phyloP scores from a whole-genome alignment of 176 grass and related monocot genomes.

The Cymbopogon citratus region DNA sequence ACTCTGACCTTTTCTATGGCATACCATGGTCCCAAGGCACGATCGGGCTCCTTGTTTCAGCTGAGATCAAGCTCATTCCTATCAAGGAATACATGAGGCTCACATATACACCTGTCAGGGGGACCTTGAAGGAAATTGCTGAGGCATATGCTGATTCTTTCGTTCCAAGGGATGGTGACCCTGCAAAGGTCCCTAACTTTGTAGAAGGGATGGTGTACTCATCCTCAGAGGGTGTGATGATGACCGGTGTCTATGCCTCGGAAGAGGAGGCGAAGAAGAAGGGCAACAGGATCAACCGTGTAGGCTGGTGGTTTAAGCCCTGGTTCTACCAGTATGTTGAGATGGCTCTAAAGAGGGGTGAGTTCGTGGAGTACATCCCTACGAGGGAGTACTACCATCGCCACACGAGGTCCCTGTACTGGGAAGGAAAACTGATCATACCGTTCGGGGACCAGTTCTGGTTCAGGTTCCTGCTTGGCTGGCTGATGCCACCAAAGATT shows the following conservation, averaged over 20 bases:
- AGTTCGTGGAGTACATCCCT: conserved; percentile 93
- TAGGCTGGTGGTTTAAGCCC: conserved; percentile 93
- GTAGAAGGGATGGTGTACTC: conserved; percentile 85
- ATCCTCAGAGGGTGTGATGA: conserved; percentile 66
- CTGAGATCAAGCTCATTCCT: conserved; percentile 81
- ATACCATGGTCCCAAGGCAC: conserved; percentile 96
- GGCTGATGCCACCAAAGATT: conserved; percentile 95
- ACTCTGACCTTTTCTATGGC: conserved; percentile 83
- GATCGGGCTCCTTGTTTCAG: conserved; percentile 73
- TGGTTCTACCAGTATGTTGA: conserved; percentile 97
- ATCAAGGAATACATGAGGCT: conserved; percentile 94
- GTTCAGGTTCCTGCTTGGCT: conserved; percentile 79
- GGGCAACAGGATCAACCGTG: conserved; percentile 74
- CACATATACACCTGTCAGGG: conserved; percentile 56
- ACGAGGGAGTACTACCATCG: conserved; percentile 93
- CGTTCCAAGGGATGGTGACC: conserved; percentile 67
- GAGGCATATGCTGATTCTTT: conserved; percentile 73
- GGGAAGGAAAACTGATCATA: conserved; percentile 95
- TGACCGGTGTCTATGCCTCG: conserved; percentile 84
- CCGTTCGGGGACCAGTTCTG: conserved; percentile 88
- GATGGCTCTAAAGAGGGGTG: conserved; percentile 59
- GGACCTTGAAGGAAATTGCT: conserved; percentile 53
- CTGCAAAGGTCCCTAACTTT: conserved; percentile 86
- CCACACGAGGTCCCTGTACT: conserved; percentile 81
- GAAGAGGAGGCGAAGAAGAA: conserved; percentile 89